Evolutionary conservation across 371 early-diverging fungal species (phyloP), one percentile per base, ranked within the genome.

Genomic region (Enteropsectra breve): DNA sequence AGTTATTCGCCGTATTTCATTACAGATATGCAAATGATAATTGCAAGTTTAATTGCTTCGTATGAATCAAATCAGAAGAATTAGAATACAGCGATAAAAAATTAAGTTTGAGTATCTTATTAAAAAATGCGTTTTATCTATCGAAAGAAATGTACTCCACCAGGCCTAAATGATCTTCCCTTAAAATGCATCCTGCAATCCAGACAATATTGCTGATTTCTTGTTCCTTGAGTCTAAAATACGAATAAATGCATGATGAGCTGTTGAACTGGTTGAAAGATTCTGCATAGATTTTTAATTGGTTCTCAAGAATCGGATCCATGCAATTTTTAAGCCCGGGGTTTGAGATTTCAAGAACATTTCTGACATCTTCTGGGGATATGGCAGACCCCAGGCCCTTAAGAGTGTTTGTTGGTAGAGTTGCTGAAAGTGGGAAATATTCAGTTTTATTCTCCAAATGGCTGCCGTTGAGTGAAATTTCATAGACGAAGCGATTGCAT

Each of bases 161-260:
- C 37, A 69, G 50, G n/a, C 66, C 55, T 15, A 91, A 91, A 83
- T 87, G 90, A 72, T 92, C 90, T 63, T 90, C 87, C 81, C 94
- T 95, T 33, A 89, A 84, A 75, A 98, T 91, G 80, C 98, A 98
- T 81, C 97, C 97, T 29, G 92, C 88, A 67, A 97, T 91, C 94
- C 94, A 96, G 53, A 94, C 87, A 76, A 97, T 89, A 81, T 94
- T 97, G 66, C 94, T 85, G 57, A 98, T 88, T 81, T 96, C 96
- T 76, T 95, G 94, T 76, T 97, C 98, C 84, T 92, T 94, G 59
- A 97, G 83, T 78, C 88, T 89, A 59, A 96, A 81, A 84, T 87
- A 95, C 15, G 91, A 82, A 79, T 90, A 98, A 1, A 78, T 60
- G 46, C 72, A 68, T 26, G 72, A 56, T 0, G 66, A 36, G 65